Base-by-base conservation (phyloP, 2,329 filamentous ascomycete genomes). In the Fusarium scirpi region DNA sequence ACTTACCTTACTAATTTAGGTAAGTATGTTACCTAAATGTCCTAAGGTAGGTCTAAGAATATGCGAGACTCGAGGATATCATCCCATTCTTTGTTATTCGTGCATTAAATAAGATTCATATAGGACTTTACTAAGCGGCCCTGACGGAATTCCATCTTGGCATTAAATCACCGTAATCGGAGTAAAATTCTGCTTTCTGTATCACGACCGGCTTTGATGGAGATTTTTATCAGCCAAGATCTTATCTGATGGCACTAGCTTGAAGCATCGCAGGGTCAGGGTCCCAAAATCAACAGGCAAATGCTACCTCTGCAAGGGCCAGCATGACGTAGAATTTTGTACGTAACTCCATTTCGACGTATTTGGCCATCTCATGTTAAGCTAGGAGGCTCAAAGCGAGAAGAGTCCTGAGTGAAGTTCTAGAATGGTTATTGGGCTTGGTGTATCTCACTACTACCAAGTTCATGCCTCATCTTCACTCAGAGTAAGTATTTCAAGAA, bases 231-330 rank as follows among this genome's bases (percentile, higher is more conserved):
- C 47, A 51, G 45, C 58, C 61, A 64, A 41, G 46, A 65, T 65
- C 45, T 65, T 65, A 52, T 59, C 60, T 59, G 60, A 65, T 59
- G 45, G 18, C 58, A 34, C 45, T 34, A 34, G 22, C 16, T 34
- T 27, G 24, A 22, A 47, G n/a, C 12, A 41, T 64, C 29, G 20
- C 47, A 51, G 59, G 47, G 34, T 53, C 32, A 58, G 29, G 61
- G 51, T 48, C 41, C 24, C 22, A n/a, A 27, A 25, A 47, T 44
- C 27, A 40, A 64, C 25, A 3, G 30, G 32, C 27, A 40, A 20
- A 24, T 32, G 45, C n/a, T 25, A 32, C 32, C 53, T 51, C 41
- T 25, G 24, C 27, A 47, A n/a, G 8, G 32, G 8, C 32, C 32
- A 46, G 18, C 34, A 22, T 51, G 52, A 27, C 45, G 53, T 58